These are phyloP conservation scores for Tuber umbilicatum DNA, from an alignment of 495 filamentous ascomycete species.

Conservation along the genomic window DNA sequence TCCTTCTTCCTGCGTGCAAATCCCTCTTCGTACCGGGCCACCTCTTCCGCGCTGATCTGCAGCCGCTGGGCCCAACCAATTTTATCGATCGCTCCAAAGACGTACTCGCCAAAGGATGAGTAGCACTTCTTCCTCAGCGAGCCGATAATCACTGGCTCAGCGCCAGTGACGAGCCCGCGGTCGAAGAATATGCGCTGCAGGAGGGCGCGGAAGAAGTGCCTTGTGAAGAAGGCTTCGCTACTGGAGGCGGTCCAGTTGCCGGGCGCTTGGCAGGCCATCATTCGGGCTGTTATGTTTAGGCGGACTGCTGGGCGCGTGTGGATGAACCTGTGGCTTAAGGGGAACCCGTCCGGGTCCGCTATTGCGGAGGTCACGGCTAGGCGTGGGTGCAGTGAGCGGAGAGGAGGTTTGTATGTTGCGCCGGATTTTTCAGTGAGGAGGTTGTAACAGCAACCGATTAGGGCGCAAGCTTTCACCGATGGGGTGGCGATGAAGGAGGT, in stretches of 20 bases:
- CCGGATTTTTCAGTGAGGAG: constrained; percentile 83
- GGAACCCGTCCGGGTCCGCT: constrained; percentile 83
- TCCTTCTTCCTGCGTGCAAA: constrained; percentile 68
- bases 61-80: constrained; percentile 55
- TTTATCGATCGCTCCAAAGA: constrained; percentile 71
- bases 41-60: constrained; percentile 53
- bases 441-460: constrained; percentile 98
- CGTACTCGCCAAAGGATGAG: constrained; percentile 66
- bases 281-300: constrained; percentile 89
- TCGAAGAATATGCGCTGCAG: constrained; percentile 87
- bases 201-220: constrained; percentile 88
- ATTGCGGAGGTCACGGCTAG: constrained; percentile 54
- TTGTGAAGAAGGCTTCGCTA: constrained; percentile 79
- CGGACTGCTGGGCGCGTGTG: constrained; percentile 11
- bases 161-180: constrained; percentile 56
- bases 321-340: constrained; percentile 49
- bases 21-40: constrained; percentile 58
- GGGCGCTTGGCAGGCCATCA: constrained; percentile 95
- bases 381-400: constrained; percentile 59
- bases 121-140: constrained; percentile 76
- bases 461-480: constrained; percentile 74
- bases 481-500: constrained; percentile 78
- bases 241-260: constrained; percentile 79
- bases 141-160: constrained; percentile 74
- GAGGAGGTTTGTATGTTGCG: constrained; percentile 70